Base-by-base conservation (phyloP, 805 yeast genomes). In the Wickerhamiella lipophila region DNA sequence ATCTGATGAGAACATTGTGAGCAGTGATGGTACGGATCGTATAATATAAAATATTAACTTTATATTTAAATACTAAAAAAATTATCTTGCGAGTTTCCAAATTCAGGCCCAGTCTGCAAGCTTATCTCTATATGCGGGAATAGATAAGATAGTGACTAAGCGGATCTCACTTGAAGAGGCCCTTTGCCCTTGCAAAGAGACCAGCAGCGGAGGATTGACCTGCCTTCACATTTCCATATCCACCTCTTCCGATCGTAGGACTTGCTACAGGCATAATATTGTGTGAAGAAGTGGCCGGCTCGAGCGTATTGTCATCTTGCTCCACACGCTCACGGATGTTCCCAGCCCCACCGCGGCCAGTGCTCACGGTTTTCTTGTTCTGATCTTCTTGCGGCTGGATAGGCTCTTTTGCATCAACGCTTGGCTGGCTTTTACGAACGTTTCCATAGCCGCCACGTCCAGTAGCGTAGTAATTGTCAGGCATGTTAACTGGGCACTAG, bases 381-480 rank as follows among this genome's bases (percentile, higher is more conserved):
- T 21, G 46, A 12, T 18, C 16, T 4, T 30, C 40, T 3, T 19
- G 22, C 6, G 26, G 36, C 3, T 78, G 72, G 2, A 83, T 82
- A 54, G 73, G 77, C 2, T 76, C 75, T 2, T 72, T 76, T 32
- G 46, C 53, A 12, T 36, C 55, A 27, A 76, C 68, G 44, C 70
- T 74, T 3, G 82, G 82, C 7, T 76, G 60, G 55, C 11, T 75
- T 60, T 2, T 68, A 56, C 55, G 72, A 68, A 81, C 75, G 62
- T 81, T 81, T 5, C 88, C 88, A 1, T 81, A 81, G 8, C 89
- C 89, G 9, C 89, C 89, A 54, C 89, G 71, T 4, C 88, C 88
- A 0, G 87, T 81, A n/a, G 84, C 72, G 55, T 73, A 74, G 46
- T 34, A 32, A 21, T 47, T 47, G 29, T 43, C 46, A 4, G 46